Base-by-base conservation (phyloP, 2,329 filamentous ascomycete genomes). In the Coniella lustricola region DNA sequence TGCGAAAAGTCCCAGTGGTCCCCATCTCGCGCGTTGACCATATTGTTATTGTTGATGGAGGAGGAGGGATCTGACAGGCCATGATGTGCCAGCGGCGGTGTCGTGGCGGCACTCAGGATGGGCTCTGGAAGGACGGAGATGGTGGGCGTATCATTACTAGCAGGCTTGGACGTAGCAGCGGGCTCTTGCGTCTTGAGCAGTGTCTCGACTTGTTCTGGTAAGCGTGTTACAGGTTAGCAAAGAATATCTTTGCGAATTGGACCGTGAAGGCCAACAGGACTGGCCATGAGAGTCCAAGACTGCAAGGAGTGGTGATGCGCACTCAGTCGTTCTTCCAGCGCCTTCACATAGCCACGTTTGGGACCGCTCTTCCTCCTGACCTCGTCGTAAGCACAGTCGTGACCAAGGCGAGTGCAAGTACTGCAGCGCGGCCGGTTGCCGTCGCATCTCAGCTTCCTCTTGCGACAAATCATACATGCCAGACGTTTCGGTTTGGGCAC, bases 341-440 rank as follows among this genome's bases (percentile, higher is more conserved):
- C 85, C 73, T 95, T 95, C 53, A 95, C 90, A 64, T 96, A 95
- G 59, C 90, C 90, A 63, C 90, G 79, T 72, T 95, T 95, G 2
- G 90, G 90, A 3, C 90, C 90, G 64, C 90, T 95, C 79, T 95
- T 95, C 69, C 89, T 87, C 63, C 90, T 81, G 59, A 91, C 85
- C 70, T 95, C 90, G 62, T 95, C 90, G 63, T 95, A 95, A 53
- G 86, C 83, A 69, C 90, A 95, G 48, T 84, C 79, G 66, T 96
- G 90, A 37, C 87, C 84, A 44, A 95, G 72, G n/a, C 90, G 77
- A 29, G 86, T 82, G 66, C 90, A 96, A 21, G 90, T 95, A 59
- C 85, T 89, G 64, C 90, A 95, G 57, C 85, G 88, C 18, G 90
- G 90, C 55, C 86, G 83, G 46, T 78, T 72, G 33, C 90, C 90